Conservation (phyloP, 2,329 filamentous ascomycete species). For the Aspergillus neoniger region DNA sequence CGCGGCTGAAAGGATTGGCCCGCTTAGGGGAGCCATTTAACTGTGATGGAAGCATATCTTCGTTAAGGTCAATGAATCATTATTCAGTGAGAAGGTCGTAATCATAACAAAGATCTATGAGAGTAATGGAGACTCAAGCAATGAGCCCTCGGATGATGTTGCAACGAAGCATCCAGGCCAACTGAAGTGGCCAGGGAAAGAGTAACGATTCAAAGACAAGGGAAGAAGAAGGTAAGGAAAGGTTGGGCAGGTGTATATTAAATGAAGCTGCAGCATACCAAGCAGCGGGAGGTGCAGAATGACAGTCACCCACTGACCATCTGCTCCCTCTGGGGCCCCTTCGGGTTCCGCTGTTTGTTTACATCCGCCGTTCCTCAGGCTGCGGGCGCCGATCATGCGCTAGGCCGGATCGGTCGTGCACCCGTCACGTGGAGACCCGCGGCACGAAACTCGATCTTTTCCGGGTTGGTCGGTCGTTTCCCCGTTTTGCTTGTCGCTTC, state of each 20-base stretch:
- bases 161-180: constrained; percentile 14
- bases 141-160: constrained; percentile 15
- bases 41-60: constrained; percentile 56
- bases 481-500: background rate
- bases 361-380: constrained; percentile 39
- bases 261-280: constrained; percentile 8
- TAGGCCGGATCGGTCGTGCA: constrained; percentile 24
- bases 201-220: background rate
- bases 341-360: constrained; percentile 40
- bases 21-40: constrained; percentile 70
- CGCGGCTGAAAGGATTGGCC: constrained; percentile 76
- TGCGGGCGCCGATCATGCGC: constrained; percentile 30
- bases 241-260: constrained; percentile 10
- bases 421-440: constrained; percentile 28
- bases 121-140: constrained; percentile 9
- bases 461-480: constrained; percentile 4
- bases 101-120: constrained; percentile 20
- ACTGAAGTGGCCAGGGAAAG: background rate
- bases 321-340: background rate
- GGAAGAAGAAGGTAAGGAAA: constrained; percentile 10
- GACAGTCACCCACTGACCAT: constrained; percentile 9
- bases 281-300: constrained; percentile 4
- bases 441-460: constrained; percentile 26
- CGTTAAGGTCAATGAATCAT: constrained; percentile 31
- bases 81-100: constrained; percentile 22